Conservation (phyloP, 345 rosid species). For the Anastatica hierochuntica region DNA sequence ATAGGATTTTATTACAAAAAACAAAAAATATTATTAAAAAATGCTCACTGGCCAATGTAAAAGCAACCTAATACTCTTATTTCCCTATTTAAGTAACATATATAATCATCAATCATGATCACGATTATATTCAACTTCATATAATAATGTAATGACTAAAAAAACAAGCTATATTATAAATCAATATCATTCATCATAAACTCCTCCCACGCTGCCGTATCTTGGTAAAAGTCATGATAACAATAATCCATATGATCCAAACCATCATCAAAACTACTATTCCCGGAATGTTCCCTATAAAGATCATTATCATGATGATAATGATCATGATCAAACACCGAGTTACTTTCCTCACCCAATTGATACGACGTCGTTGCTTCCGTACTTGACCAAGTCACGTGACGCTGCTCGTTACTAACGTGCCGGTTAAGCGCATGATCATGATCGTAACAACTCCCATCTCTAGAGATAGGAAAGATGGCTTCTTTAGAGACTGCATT, state of each 20-base stretch:
- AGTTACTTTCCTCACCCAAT: conserved; percentile 5
- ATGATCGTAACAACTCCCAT: too few species aligned
- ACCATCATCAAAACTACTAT: conserved; percentile 5
- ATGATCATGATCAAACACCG: conserved; percentile 11
- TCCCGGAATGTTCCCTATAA: conserved; percentile 12
- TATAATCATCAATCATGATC: too few species aligned
- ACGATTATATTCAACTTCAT: too few species aligned
- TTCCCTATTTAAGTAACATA: too few species aligned
- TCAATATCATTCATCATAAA: conserved; percentile 28
- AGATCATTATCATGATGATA: too few species aligned
- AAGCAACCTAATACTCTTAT: too few species aligned
- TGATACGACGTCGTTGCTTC: conserved; percentile 15
- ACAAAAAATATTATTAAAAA: too few species aligned
- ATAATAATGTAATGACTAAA: neutral
- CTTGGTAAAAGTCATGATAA: conserved; percentile 1
- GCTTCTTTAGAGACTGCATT: conserved; percentile 9
- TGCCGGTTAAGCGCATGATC: conserved; percentile 1
- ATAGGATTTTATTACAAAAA: too few species aligned
- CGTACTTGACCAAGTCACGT: conserved; percentile 18
- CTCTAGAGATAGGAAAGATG: conserved; percentile 13
- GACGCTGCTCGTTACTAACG: conserved; percentile 12
- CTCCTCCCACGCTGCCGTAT: conserved; percentile 21
- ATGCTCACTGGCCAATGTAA: too few species aligned
- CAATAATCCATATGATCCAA: conserved; percentile 11
- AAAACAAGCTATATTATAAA: conserved; percentile 10